Evolutionary conservation across 805 yeast genomes (phyloP).

Genomic region (Lipomyces orientalis): DNA sequence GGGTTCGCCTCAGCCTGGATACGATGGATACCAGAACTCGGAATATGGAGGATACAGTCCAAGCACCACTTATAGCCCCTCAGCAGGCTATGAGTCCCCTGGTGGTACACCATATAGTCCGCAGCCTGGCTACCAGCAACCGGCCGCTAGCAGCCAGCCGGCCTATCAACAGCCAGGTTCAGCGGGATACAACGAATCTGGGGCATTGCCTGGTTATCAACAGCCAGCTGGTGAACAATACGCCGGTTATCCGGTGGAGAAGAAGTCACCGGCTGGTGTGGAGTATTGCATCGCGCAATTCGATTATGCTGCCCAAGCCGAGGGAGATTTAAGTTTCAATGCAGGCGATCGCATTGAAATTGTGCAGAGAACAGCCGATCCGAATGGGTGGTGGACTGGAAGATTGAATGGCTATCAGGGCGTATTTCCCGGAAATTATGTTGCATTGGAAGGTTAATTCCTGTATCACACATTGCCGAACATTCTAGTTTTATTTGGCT

Average conservation of each 20-base stretch:
- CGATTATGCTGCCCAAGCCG: conserved; percentile 91
- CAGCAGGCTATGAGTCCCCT: conserved; percentile 10
- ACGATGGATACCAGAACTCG: conserved; percentile 8
- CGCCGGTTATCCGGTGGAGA: conserved; percentile 29
- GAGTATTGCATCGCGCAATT: conserved; percentile 80
- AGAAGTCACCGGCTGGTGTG: conserved; percentile 45
- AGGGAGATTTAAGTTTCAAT: conserved; percentile 83
- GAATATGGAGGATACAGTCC: conserved; percentile 7
- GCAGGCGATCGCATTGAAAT: conserved; percentile 89
- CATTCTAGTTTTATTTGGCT: not conserved
- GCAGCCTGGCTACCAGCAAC: conserved; percentile 13
- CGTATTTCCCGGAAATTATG: conserved; percentile 96
- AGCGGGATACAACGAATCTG: conserved; percentile 12
- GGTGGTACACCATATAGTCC: conserved; percentile 12
- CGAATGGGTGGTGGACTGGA: conserved; percentile 99
- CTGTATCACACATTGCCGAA: not conserved
- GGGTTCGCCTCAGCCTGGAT: conserved; percentile 10
- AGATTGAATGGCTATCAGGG: conserved; percentile 82
- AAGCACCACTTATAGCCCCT: not conserved
- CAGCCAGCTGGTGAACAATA: conserved; percentile 22
- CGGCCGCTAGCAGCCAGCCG: conserved; percentile 19
- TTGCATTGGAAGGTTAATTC: conserved; percentile 55
- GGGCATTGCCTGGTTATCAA: conserved; percentile 16
- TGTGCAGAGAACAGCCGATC: conserved; percentile 78
- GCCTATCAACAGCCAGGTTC: conserved; percentile 13